Percentiles rank a stretch among this genome's conserved stretches.
These are phyloP conservation scores for Mycena vulgaris DNA, from an alignment of 768 basidiomycete genomes.

Conservation along the genomic window DNA sequence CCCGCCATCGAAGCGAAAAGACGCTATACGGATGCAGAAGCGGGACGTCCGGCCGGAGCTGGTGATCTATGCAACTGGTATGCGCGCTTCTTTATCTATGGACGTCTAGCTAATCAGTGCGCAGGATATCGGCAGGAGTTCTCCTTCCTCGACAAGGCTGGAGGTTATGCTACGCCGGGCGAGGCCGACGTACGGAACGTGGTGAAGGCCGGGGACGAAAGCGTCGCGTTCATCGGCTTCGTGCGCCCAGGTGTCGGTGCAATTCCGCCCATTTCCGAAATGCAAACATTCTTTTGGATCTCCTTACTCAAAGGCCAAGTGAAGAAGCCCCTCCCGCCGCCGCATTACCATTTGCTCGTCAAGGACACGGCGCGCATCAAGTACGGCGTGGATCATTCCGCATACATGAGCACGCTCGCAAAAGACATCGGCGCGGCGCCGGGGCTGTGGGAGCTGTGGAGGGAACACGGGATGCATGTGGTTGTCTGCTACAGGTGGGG, in stretches of 20 bases:
- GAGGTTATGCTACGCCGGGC: constrained; percentile 56
- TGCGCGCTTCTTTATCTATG: background rate
- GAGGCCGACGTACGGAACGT: constrained; percentile 64
- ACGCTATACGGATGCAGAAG: constrained; percentile 56
- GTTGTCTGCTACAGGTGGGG: constrained; percentile 70
- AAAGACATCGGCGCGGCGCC: constrained; percentile 72
- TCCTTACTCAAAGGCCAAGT: constrained; percentile 62
- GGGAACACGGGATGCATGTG: constrained; percentile 65
- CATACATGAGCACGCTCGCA: constrained; percentile 71
- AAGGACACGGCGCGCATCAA: constrained; percentile 66
- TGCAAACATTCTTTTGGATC: constrained; percentile 73
- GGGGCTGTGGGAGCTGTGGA: constrained; percentile 61
- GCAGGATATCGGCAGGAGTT: constrained; percentile 63
- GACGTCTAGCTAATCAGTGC: background rate
- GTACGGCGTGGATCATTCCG: constrained; percentile 72
- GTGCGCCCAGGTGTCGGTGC: constrained; percentile 73
- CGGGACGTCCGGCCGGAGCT: constrained; percentile 62
- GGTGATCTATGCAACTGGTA: constrained; percentile 61
- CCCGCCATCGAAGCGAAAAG: constrained; percentile 58
- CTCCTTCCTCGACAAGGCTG: constrained; percentile 53
- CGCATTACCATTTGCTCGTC: constrained; percentile 70
- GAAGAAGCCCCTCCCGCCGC: constrained; percentile 57
- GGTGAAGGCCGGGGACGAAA: constrained; percentile 59
- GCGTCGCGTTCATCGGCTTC: constrained; percentile 70
- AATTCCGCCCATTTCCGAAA: constrained; percentile 72